phyloP scores from a whole-genome alignment of 768 basidiomycete species.

The Boletus tylopilopsis region DNA sequence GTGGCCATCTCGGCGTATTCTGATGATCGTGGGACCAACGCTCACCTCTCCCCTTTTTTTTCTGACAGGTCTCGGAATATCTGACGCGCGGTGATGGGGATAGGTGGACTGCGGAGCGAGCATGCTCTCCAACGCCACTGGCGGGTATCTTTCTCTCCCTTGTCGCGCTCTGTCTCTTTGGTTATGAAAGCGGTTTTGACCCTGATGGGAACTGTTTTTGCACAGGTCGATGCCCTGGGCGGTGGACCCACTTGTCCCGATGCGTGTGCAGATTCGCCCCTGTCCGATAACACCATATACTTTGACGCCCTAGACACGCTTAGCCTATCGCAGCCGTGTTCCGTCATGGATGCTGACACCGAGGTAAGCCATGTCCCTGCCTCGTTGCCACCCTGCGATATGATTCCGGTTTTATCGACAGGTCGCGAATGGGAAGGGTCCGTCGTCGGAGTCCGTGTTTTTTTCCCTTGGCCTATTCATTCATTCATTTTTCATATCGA shows the following conservation, averaged over 20 bases:
- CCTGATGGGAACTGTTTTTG: conserved; percentile 8
- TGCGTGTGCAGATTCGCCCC: not conserved
- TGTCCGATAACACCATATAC: conserved; percentile 21
- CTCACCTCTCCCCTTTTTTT: not conserved
- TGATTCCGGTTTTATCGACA: conserved; percentile 3
- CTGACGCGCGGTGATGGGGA: not conserved
- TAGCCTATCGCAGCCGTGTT: conserved; percentile 3
- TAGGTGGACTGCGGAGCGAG: not conserved
- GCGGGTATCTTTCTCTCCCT: not conserved
- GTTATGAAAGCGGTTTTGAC: not conserved
- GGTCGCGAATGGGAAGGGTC: conserved; percentile 9
- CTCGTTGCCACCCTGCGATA: conserved; percentile 1
- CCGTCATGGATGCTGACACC: conserved; percentile 2
- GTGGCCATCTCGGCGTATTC: not conserved
- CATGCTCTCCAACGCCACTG: not conserved
- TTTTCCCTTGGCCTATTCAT: conserved; percentile 10
- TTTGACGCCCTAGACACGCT: conserved; percentile 22
- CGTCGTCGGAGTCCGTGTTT: conserved; percentile 10
- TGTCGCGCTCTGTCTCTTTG: too few species aligned
- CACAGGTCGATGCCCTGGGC: conserved; percentile 6
- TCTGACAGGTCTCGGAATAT: conserved; percentile 6
- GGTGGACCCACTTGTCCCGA: conserved; percentile 1
- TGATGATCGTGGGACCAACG: not conserved
- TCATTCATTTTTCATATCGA: conserved; percentile 1
- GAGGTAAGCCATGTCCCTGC: conserved; percentile 6